Conservation (phyloP, 2,329 filamentous ascomycete genomes). For the Trichophyton equinum region DNA sequence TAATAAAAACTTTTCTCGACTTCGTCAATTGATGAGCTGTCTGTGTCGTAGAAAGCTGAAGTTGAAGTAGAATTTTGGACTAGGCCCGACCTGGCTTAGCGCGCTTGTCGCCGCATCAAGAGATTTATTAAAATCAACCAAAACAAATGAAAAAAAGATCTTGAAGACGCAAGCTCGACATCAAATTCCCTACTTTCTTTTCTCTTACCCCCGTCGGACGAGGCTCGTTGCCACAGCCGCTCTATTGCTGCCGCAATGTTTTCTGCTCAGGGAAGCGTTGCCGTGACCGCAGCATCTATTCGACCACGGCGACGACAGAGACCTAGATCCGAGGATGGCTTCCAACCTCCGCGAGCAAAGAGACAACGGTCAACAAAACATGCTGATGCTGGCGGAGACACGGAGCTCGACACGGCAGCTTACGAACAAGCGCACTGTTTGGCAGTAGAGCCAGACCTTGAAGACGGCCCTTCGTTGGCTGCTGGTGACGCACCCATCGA, state of each 20-base stretch:
- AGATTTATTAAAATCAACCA: not conserved
- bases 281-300: slow-evolving; percentile 10
- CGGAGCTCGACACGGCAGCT: slow-evolving; percentile 13
- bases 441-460: not conserved
- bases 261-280: not conserved
- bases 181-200: not conserved
- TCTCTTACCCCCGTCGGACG: not conserved
- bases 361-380: slow-evolving; percentile 31
- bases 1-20: not conserved
- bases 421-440: slow-evolving; percentile 15
- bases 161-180: not conserved
- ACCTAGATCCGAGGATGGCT: slow-evolving; percentile 31
- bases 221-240: not conserved
- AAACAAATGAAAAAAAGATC: not conserved
- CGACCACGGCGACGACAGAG: slow-evolving; percentile 27
- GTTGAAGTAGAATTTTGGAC: not conserved
- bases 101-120: not conserved
- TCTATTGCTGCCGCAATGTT: not conserved
- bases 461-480: not conserved
- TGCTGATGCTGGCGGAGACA: slow-evolving; percentile 3
- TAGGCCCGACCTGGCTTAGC: not conserved
- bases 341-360: slow-evolving; percentile 34
- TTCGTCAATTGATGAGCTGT: not conserved
- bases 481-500: slow-evolving; percentile 7
- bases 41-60: not conserved